These are phyloP conservation scores for Coemansia reversa DNA, from an alignment of 192 early-diverging fungal genomes.

Conservation along the genomic window DNA sequence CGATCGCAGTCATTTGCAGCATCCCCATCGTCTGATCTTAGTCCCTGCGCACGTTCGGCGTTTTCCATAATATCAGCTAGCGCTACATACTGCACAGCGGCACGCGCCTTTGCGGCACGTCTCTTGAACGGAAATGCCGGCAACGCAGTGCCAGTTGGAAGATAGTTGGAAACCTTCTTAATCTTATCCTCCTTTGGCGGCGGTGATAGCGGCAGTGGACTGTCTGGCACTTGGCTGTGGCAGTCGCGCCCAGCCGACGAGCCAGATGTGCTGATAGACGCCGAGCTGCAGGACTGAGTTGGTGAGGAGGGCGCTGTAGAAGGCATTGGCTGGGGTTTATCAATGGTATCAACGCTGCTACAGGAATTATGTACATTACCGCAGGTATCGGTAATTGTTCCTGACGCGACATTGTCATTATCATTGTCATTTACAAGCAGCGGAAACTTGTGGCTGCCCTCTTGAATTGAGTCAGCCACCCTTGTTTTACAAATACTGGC, in stretches of 20 bases:
- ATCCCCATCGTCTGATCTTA: not conserved
- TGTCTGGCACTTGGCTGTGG: too few species aligned
- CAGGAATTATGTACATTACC: too few species aligned
- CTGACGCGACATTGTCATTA: slow-evolving; percentile 2
- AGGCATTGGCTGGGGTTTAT: too few species aligned
- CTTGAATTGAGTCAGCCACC: too few species aligned
- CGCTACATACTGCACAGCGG: slow-evolving; percentile 41
- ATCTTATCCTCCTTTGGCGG: not conserved
- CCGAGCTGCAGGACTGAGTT: too few species aligned
- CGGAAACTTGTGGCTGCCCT: slow-evolving; percentile 1
- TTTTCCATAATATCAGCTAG: slow-evolving; percentile 41
- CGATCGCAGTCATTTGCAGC: not conserved
- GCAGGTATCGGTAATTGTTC: not conserved
- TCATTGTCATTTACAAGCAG: not conserved
- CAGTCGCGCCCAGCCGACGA: too few species aligned
- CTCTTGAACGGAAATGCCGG: slow-evolving; percentile 27
- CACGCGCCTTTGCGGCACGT: slow-evolving; percentile 23
- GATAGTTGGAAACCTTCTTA: slow-evolving; percentile 15
- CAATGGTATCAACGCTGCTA: too few species aligned
- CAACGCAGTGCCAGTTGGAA: slow-evolving; percentile 29
- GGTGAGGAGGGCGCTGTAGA: too few species aligned
- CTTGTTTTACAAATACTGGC: too few species aligned
- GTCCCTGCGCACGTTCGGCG: slow-evolving; percentile 20
- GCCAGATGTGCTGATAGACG: too few species aligned
- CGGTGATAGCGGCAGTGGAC: not conserved